These are phyloP conservation scores for Hydnum rufescens DNA, from an alignment of 768 basidiomycete species.

Conservation along the genomic window DNA sequence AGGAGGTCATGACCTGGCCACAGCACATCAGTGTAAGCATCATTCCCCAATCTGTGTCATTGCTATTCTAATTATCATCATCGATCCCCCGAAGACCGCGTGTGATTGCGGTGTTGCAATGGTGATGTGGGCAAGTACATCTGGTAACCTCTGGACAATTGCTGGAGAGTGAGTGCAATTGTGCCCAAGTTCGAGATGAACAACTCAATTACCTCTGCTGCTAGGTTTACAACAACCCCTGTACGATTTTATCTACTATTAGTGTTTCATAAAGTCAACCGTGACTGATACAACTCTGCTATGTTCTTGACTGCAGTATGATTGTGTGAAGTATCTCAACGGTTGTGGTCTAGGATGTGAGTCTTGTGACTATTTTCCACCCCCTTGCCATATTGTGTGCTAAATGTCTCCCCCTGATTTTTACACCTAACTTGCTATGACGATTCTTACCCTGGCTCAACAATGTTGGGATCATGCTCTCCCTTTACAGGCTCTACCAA, in stretches of 20 bases:
- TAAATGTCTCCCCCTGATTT: background rate
- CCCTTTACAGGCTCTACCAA: slow-evolving; percentile 44
- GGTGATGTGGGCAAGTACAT: slow-evolving; percentile 28
- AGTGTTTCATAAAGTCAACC: slow-evolving; percentile 25
- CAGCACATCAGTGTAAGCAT: slow-evolving; percentile 34
- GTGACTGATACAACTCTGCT: background rate
- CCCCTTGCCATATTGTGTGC: no score
- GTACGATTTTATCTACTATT: no score
- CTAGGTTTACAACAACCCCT: no score
- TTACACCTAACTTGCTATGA: slow-evolving; percentile 49
- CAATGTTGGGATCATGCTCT: slow-evolving; percentile 49
- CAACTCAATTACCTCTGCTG: no score
- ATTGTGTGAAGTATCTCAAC: slow-evolving; percentile 64
- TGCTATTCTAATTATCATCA: no score
- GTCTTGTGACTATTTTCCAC: background rate
- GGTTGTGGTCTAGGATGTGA: slow-evolving; percentile 48
- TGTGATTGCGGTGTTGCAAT: slow-evolving; percentile 31
- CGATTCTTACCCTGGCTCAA: slow-evolving; percentile 42
- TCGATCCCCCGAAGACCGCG: slow-evolving; percentile 17
- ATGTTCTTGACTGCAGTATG: slow-evolving; percentile 14
- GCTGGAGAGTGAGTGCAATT: slow-evolving; percentile 86
- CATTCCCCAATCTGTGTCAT: background rate
- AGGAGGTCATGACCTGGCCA: slow-evolving; percentile 33
- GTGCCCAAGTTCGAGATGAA: no score
- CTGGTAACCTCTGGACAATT: slow-evolving; percentile 48